phyloP scores from a whole-genome alignment of 1,139 yeast species.

The Magnusiomyces ingens region DNA sequence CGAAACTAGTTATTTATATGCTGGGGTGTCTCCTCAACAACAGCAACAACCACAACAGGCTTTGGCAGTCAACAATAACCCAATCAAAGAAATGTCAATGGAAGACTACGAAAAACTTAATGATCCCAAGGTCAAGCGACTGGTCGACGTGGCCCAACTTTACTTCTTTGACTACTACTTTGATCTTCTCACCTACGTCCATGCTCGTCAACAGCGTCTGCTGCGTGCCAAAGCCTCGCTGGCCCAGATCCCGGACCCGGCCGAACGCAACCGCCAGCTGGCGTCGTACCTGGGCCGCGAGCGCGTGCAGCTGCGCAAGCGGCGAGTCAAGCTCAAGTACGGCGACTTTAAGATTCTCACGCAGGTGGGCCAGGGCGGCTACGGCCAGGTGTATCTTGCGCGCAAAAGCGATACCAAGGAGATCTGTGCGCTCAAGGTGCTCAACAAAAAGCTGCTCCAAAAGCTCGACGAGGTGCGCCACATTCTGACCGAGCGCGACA shows the following conservation, averaged over 20 bases:
- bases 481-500: conserved; percentile 92
- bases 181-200: conserved; percentile 90
- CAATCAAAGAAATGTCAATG: background rate
- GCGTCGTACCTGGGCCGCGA: conserved; percentile 77
- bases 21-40: conserved; percentile 41
- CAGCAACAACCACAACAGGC: background rate
- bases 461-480: conserved; percentile 94
- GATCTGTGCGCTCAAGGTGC: conserved; percentile 88
- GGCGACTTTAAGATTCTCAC: conserved; percentile 95
- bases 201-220: conserved; percentile 75
- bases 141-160: conserved; percentile 73
- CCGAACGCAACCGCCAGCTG: conserved; percentile 66
- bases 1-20: no score
- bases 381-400: conserved; percentile 73
- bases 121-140: conserved; percentile 71
- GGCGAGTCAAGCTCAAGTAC: conserved; percentile 86
- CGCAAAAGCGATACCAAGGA: conserved; percentile 91
- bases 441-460: conserved; percentile 78
- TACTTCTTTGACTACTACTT: conserved; percentile 90
- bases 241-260: conserved; percentile 40
- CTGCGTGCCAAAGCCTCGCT: conserved; percentile 57
- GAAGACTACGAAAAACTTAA: conserved; percentile 48
- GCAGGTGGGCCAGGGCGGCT: conserved; percentile 99
- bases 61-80: background rate
- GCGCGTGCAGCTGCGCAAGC: conserved; percentile 73